phyloP scores from a whole-genome alignment of 495 filamentous ascomycete genomes.

The Podospora pseudopauciseta region DNA sequence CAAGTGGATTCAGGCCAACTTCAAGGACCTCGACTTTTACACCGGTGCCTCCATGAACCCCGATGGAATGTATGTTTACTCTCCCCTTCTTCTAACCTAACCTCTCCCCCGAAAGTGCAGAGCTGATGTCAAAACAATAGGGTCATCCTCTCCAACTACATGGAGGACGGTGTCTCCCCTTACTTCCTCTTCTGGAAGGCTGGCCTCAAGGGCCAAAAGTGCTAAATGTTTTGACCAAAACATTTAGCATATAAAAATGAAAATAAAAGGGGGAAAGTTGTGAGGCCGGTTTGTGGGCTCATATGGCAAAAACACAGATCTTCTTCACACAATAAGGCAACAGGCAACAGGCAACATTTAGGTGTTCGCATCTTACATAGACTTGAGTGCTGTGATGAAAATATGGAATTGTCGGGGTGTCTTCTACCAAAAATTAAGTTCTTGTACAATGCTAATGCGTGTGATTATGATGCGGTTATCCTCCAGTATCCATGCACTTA shows the following conservation, averaged over 20 bases:
- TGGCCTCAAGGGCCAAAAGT: conserved; percentile 85
- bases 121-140: conserved; percentile 38
- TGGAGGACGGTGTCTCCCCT: conserved; percentile 90
- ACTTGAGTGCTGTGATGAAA: too few relatives aligned
- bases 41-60: conserved; percentile 86
- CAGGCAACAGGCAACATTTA: too few relatives aligned
- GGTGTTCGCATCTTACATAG: too few relatives aligned
- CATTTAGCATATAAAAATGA: conserved; percentile 1
- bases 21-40: conserved; percentile 94
- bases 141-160: conserved; percentile 94
- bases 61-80: conserved; percentile 71
- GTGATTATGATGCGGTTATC: too few relatives aligned
- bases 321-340: conserved; percentile 23
- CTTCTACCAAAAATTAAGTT: too few relatives aligned
- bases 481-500: too few relatives aligned
- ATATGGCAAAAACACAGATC: background rate
- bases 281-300: background rate
- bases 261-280: background rate
- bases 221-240: conserved; percentile 51
- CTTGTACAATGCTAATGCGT: too few relatives aligned
- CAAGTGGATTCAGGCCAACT: conserved; percentile 78
- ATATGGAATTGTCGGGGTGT: too few relatives aligned
- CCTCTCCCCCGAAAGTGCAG: too few relatives aligned
- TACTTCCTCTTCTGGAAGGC: conserved; percentile 94
- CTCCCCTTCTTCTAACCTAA: background rate